Percentiles rank a stretch among this genome's conserved stretches.
Evolutionary conservation across 768 basidiomycete species (phyloP).

Genomic region (Leccinellum luteum): DNA sequence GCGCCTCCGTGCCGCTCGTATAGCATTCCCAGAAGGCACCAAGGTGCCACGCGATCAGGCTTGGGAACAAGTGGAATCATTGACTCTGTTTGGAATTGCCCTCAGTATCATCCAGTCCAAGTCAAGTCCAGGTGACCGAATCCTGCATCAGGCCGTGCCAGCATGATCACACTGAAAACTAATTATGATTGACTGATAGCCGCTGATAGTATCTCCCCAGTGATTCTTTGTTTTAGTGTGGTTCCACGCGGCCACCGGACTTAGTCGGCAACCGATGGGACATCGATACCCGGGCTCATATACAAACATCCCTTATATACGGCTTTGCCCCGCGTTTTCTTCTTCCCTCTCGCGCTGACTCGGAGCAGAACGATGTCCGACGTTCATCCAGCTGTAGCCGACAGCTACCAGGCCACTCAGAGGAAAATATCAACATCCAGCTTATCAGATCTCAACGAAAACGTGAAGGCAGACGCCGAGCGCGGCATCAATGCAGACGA

Average conservation of each 20-base stretch:
- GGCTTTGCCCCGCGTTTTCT: background rate
- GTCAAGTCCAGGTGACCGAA: background rate
- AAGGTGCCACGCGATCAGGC: background rate
- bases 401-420: conserved; percentile 11
- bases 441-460: conserved; percentile 12
- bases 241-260: conserved; percentile 2
- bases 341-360: background rate
- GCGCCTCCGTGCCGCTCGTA: background rate
- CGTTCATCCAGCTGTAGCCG: background rate
- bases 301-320: background rate
- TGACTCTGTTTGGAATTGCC: background rate
- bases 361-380: conserved; percentile 19
- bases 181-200: background rate
- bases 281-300: background rate
- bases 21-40: background rate
- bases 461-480: conserved; percentile 18
- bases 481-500: conserved; percentile 3
- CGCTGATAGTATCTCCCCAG: background rate
- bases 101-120: too few relatives aligned
- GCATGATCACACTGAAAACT: background rate
- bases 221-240: background rate
- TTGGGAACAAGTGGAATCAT: background rate
- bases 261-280: background rate
- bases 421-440: conserved; percentile 19
- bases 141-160: background rate